Evolutionary conservation across 495 filamentous ascomycete species (phyloP), one percentile per base, ranked within the genome.

Genomic region (Astrothelium subdiscretum): DNA sequence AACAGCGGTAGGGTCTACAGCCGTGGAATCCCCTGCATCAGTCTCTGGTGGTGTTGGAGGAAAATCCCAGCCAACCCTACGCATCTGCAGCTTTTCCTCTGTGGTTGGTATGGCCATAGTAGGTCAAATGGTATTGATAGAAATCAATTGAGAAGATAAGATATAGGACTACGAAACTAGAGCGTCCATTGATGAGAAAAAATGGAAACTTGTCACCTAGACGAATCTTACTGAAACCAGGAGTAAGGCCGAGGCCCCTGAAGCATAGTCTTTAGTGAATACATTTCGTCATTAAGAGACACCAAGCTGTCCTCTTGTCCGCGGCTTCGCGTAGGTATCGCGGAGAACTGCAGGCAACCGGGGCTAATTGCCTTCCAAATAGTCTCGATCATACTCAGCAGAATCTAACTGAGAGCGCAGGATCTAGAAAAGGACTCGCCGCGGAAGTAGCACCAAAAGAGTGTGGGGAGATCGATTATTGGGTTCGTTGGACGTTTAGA

Each of bases 1-100:
- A 59, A 86, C 73, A 58, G 79, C 75, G n/a, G 72, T 48, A 12
- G 32, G 59, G 31, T 58, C 58, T 32, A 32, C 40, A 48, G 32
- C 59, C 54, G 60, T 65, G 31, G 35, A 60, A 42, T 64, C 59
- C 29, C 65, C 63, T 44, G 44, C 57, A 15, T 66, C 67, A n/a
- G 68, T 65, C n/a, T 71, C 67, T 52, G 68, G 68, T 31, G 68
- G 68, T n/a, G 68, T 67, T 8, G 67, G 68, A 1, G 68, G 68
- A 22, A 71, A 38, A 58, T 71, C 67, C 6, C 35, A 65, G 13
- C 57, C 29, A n/a, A 67, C 60, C 24, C 66, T 62, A n/a, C 66
- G 65, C 8, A 67, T 32, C 5, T 65, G 65, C 48, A 40, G 57
- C 11, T 31, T 31, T 40, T 67, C 63, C 51, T 65, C 64, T 18